Evolutionary conservation across 2,329 filamentous ascomycete genomes (phyloP).

Genomic region (Simplicillium sp.): DNA sequence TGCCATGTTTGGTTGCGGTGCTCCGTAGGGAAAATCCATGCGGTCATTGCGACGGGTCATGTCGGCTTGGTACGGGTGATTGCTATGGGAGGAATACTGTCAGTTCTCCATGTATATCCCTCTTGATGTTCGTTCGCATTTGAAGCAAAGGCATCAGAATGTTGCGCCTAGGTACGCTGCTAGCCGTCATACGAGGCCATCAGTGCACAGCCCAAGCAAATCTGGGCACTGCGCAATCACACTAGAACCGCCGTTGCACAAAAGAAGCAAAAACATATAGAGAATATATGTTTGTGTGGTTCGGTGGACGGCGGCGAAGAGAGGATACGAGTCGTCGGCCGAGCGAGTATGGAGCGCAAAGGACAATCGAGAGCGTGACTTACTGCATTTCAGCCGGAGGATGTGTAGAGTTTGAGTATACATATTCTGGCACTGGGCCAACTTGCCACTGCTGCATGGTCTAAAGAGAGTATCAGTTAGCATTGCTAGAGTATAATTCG

Average conservation of each 20-base stretch:
- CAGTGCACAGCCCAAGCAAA: too few species aligned
- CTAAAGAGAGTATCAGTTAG: slow-evolving; percentile 20
- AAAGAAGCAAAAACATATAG: too few species aligned
- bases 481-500: too few species aligned
- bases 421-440: slow-evolving; percentile 50
- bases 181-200: too few species aligned
- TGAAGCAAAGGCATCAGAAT: neutral
- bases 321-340: too few species aligned
- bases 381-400: slow-evolving; percentile 49
- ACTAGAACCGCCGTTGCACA: too few species aligned
- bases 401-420: slow-evolving; percentile 44
- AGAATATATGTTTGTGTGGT: too few species aligned
- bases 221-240: too few species aligned
- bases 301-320: neutral
- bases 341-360: neutral
- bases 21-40: slow-evolving; percentile 32
- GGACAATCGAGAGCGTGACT: slow-evolving; percentile 23
- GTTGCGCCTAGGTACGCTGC: too few species aligned
- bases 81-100: slow-evolving; percentile 20
- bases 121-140: slow-evolving; percentile 7
- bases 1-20: slow-evolving; percentile 27
- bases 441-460: slow-evolving; percentile 55
- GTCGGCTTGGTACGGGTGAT: slow-evolving; percentile 39
- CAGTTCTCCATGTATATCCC: slow-evolving; percentile 9
- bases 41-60: slow-evolving; percentile 36